Evolutionary conservation across 2,329 filamentous ascomycete species (phyloP).

Genomic region (Paraphaeosphaeria sporulosa): DNA sequence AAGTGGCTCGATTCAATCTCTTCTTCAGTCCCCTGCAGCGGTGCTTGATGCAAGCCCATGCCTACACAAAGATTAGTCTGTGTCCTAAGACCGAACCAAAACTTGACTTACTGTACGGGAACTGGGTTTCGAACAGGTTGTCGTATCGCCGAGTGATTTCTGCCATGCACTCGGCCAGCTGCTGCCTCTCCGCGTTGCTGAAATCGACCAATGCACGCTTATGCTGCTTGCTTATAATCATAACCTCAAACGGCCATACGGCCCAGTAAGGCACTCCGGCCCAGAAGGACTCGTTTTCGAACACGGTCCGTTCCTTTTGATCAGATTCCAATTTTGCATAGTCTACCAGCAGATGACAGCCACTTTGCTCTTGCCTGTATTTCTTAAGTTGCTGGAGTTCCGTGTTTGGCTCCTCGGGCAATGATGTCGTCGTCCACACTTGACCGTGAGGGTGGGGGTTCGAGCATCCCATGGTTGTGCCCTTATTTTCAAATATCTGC

Average conservation of each 20-base stretch:
- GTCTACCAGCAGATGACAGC: constrained; percentile 81
- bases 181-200: constrained; percentile 70
- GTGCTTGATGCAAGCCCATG: constrained; percentile 96
- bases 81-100: background rate
- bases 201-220: constrained; percentile 87
- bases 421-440: constrained; percentile 89
- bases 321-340: constrained; percentile 84
- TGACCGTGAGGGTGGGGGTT: constrained; percentile 98
- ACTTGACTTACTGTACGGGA: constrained; percentile 79
- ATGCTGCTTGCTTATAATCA: constrained; percentile 85
- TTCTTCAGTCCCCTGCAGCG: constrained; percentile 79
- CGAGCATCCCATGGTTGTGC: constrained; percentile 96
- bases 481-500: constrained; percentile 99
- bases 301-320: constrained; percentile 86
- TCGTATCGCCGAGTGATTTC: constrained; percentile 93
- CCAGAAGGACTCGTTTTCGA: constrained; percentile 84
- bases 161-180: constrained; percentile 83
- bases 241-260: constrained; percentile 94
- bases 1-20: constrained; percentile 90
- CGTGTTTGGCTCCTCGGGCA: constrained; percentile 86
- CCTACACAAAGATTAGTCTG: constrained; percentile 53
- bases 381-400: constrained; percentile 81
- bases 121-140: constrained; percentile 95
- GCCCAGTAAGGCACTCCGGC: constrained; percentile 98
- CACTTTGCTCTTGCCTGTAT: constrained; percentile 76